Base-by-base conservation (phyloP, 805 yeast species). In the Grigorovia transvaalensis region DNA sequence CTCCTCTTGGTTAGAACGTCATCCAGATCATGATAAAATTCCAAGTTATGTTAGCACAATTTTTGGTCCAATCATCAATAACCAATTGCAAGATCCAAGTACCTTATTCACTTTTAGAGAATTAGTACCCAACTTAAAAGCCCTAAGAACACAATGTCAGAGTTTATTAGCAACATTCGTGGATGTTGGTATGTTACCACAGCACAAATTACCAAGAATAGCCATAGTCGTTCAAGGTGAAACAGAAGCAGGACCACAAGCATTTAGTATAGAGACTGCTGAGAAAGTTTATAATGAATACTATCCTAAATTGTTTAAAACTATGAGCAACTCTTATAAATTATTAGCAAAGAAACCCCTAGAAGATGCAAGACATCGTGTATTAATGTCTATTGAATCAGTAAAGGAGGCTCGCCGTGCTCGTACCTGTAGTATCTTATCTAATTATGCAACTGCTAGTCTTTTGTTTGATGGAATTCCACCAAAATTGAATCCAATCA, bases 171-270 rank as follows among this genome's bases (percentile, higher is more conserved):
- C 84, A 51, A 81, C 88, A 1, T 87, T 93, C 67, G 78, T 82
- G 43, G 88, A 84, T 48, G 78, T 75, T 35, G 96, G 91, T 4
- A 85, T 84, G 65, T 67, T 91, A 19, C 75, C 91, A 1, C 77
- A 80, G 12, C 73, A 77, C 19, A 84, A 83, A 62, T 66, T 88
- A 5, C 97, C 97, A 0, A 85, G 82, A 50, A 67, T 93, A 18
- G 93, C 99, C 0, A 82, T 89, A 5, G 81, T 90, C 9, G 96
- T 91, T 4, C 91, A 89, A 66, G 99, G 99, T 40, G 98, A 93
- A 63, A 74, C 81, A 1, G 95, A 87, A 54, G 96, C 97, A 1
- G 97, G 96, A 1, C 88, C 95, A 1, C 89, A 84, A 59, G 98
- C 97, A 0, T 93, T 93, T 69, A 79, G 88, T 15, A 65, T 93